A percentile compares a stretch with the other conserved stretches of the same genome.
These are phyloP conservation scores for Whalleya microplaca DNA, from an alignment of 2,329 filamentous ascomycete species.

Conservation along the genomic window DNA sequence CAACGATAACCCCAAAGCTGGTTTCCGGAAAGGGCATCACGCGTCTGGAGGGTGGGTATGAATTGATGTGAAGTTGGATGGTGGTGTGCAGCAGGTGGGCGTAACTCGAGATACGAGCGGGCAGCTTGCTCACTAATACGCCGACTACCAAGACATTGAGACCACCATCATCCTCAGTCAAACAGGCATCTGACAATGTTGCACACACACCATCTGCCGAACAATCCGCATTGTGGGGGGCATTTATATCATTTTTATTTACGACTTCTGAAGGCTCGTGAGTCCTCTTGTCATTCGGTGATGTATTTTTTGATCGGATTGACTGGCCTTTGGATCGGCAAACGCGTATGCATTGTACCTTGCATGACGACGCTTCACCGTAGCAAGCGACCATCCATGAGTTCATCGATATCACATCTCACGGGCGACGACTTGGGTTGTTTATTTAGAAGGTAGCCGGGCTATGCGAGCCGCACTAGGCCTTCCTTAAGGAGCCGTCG, in stretches of 20 bases:
- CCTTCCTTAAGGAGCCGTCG: conserved; percentile 3
- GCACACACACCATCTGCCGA: conserved; percentile 26
- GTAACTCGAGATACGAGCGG: conserved; percentile 27
- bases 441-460: conserved; percentile 1
- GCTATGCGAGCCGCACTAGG: conserved; percentile 11
- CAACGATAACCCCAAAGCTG: conserved; percentile 24
- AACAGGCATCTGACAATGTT: conserved; percentile 36
- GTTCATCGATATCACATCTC: conserved; percentile 1
- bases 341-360: conserved; percentile 37
- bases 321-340: conserved; percentile 30
- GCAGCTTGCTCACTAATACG: conserved; percentile 3
- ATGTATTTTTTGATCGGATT: conserved; percentile 29
- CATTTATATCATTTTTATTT: conserved; percentile 22
- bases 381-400: conserved; percentile 16
- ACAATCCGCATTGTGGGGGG: conserved; percentile 22
- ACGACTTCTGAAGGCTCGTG: conserved; percentile 36
- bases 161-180: conserved; percentile 24
- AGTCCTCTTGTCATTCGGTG: conserved; percentile 36
- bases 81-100: conserved; percentile 22
- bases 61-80: conserved; percentile 18
- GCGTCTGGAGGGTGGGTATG: conserved; percentile 33
- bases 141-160: conserved; percentile 29
- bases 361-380: conserved; percentile 29
- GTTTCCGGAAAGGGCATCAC: conserved; percentile 27
- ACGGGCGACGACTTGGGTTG: background rate